Base-by-base conservation (phyloP, 306 rosid species). In the Fragaria nilgerrensis region DNA sequence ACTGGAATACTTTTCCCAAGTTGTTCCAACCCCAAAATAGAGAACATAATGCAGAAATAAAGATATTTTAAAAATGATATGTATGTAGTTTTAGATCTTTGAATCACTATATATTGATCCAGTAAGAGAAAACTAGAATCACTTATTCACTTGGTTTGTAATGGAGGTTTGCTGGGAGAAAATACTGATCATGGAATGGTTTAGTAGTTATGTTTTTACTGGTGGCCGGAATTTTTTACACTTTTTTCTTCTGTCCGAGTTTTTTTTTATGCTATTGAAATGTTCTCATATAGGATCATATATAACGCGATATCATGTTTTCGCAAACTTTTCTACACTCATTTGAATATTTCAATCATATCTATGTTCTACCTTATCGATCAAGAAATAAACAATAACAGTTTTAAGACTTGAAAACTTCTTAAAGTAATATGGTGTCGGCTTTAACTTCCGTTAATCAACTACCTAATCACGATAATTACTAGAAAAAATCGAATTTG, bases 401-500 rank as follows among this genome's bases (percentile, higher is more conserved):
- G 23, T 32, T 63, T 61, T 19, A 68, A 44, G 78, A 43, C 56
- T 11, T 10, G 1, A n/a, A 15, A 70, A 48, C 55, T 58, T 25
- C 58, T 59, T 58, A 32, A 9, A 59, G 12, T 17, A 59, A 25
- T 22, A 22, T 7, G 43, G 13, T 12, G 69, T 74, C 69, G 59
- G 29, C 45, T 61, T 16, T 44, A 44, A 74, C 32, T 61, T 74
- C 58, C 5, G 78, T 48, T 50, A 41, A 9, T 15, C 75, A 52
- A 76, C 78, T 72, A 64, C 69, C 39, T 37, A 55, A 23, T 70
- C 25, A 66, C 73, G 88, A 27, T 69, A 66, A 66, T 55, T 32
- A 59, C 76, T 43, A 79, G 77, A 25, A 61, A 56, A 10, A 32
- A 44, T 44, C 48, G 15, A 14, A 15, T 34, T 25, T 8, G 41